Evolutionary conservation across 2,329 filamentous ascomycete species (phyloP).

Genomic region (Phoma herbarum): DNA sequence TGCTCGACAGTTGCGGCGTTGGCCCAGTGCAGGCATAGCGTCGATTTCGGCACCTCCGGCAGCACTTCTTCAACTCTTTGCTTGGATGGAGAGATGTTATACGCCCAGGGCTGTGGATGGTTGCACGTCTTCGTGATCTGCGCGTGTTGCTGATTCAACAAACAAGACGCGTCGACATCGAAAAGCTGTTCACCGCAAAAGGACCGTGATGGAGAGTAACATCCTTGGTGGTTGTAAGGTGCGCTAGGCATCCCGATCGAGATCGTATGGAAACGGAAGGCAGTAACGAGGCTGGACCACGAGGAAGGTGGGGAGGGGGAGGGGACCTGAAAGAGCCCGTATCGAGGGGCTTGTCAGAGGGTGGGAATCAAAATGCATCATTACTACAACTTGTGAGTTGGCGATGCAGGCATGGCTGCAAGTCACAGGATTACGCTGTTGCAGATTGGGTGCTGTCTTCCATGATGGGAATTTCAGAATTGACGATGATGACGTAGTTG

Average conservation of each 20-base stretch:
- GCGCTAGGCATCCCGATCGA: conserved; percentile 14
- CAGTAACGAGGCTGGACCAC: conserved; percentile 5
- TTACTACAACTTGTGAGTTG: conserved; percentile 17
- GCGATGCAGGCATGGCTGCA: conserved; percentile 10
- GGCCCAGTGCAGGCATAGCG: conserved; percentile 12
- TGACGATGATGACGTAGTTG: conserved; percentile 22
- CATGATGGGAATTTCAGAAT: conserved; percentile 17
- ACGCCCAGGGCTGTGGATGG: background rate
- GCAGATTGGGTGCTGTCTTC: conserved; percentile 16
- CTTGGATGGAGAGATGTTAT: background rate
- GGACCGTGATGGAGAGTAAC: conserved; percentile 8
- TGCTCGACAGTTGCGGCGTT: background rate
- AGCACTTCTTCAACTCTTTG: conserved; percentile 2
- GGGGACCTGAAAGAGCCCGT: background rate
- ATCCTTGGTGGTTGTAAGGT: background rate
- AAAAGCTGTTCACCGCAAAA: conserved; percentile 14
- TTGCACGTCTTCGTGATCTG: conserved; percentile 7
- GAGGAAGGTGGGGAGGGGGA: conserved; percentile 11
- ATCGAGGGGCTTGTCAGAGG: background rate
- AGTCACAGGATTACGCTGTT: conserved; percentile 9
- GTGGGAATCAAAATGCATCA: conserved; percentile 5
- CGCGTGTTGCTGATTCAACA: background rate
- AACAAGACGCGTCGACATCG: conserved; percentile 13
- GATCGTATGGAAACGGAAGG: conserved; percentile 7
- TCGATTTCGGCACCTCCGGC: conserved; percentile 7